Base-by-base conservation (phyloP, 75 land plant species). In the Pinus albicaulis region DNA sequence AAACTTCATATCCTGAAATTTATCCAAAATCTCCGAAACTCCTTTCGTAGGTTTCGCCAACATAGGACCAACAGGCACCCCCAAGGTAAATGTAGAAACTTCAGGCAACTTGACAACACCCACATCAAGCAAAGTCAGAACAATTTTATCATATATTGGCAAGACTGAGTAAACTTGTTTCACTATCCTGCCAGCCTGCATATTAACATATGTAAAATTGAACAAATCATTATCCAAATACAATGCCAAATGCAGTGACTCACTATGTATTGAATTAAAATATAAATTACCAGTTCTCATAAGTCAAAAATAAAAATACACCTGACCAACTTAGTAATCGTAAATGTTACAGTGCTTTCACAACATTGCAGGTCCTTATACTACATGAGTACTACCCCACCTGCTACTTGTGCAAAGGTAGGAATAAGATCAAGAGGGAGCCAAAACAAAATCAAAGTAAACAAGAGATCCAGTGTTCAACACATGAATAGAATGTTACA, bases 51-150 rank as follows among this genome's bases (percentile, higher is more conserved):
- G 96, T 79, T 95, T 98, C 41, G 99, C 99, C 34, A 98, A 82
- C 99, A 98, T 98, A 56, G 99, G 98, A 59, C 99, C 98, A 64
- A 98, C 83, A n/a, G 99, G 99, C 56, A 98, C 85, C 59, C 99
- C 99, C 22, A 84, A 82, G 8, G 93, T 85, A 76, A 98, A 98
- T 59, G 77, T 85, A 81, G 95, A 95, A 3, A 84, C 79, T 28
- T 84, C 87, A 55, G 86, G 80, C 41, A 98, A 88, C 81, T 98
- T 86, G 81, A 81, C 71, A 4, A 95, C 82, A 31, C 99, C 96
- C 76, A 56, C 88, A 12, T 73, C 69, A 55, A 98, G 89, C 73
- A 96, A 80, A 56, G 88, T 90, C 52, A 85, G 80, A 25, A 95
- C 75, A 57, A 98, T 88, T 73, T 88, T 87, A 76, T 92, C 98